Evolutionary conservation across 805 yeast genomes (phyloP).

Genomic region (Schwanniomyces vanrijiae): DNA sequence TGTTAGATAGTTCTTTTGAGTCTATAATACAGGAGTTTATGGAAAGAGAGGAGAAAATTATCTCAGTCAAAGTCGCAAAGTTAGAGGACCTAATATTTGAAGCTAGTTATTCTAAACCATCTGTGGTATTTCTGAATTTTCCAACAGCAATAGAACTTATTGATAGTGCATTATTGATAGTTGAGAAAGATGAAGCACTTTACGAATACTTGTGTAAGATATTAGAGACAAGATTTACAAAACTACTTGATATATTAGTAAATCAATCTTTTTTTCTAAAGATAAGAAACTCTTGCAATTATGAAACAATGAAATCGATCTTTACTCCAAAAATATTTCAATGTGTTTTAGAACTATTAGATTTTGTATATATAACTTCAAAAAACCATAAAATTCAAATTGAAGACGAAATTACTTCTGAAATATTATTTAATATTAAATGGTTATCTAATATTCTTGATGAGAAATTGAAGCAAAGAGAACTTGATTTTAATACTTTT

Average conservation of each 20-base stretch:
- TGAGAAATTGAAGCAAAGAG: neutral
- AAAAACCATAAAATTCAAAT: neutral
- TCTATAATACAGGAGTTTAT: slow-evolving; percentile 3
- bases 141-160: neutral
- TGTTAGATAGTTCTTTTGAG: neutral
- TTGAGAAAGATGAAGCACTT: neutral
- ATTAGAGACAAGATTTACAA: neutral
- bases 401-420: neutral
- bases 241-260: neutral
- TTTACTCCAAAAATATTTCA: neutral
- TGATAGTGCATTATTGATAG: neutral
- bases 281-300: neutral
- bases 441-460: neutral
- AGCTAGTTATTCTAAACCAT: slow-evolving; percentile 3
- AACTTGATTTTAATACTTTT: too few species aligned
- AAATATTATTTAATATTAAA: neutral
- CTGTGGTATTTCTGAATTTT: neutral
- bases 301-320: neutral
- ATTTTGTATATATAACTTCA: neutral
- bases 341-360: neutral
- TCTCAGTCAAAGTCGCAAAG: slow-evolving; percentile 16
- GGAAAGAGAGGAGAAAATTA: slow-evolving; percentile 10
- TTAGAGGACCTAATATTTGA: slow-evolving; percentile 12
- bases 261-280: neutral
- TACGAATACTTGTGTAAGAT: neutral